A percentile compares a stretch with the other conserved stretches of the same genome.
Conservation (phyloP, 2,329 filamentous ascomycete species). For the Exophiala bonariae region DNA sequence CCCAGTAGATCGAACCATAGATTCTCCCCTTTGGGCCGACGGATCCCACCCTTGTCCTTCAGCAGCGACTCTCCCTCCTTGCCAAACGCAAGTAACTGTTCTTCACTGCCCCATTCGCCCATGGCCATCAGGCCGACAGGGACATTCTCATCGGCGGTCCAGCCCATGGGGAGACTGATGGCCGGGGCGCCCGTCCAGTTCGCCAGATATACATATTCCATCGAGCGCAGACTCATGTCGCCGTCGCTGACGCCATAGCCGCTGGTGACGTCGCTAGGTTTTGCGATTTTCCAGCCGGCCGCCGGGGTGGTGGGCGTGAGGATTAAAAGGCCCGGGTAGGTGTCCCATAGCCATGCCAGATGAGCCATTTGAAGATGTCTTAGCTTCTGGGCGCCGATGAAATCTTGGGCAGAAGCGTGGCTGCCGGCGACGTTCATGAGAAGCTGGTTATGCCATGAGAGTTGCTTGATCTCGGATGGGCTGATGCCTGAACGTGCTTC, state of each 20-base stretch:
- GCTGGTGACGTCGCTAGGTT: slow-evolving; percentile 58
- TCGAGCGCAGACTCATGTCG: slow-evolving; percentile 71
- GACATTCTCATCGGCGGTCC: slow-evolving; percentile 44
- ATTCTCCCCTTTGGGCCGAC: slow-evolving; percentile 35
- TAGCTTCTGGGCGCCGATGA: slow-evolving; percentile 70
- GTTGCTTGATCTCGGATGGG: slow-evolving; percentile 40
- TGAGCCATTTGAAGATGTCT: slow-evolving; percentile 78
- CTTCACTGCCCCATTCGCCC: slow-evolving; percentile 57
- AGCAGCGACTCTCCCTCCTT: slow-evolving; percentile 35
- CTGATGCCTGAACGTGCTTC: slow-evolving; percentile 62
- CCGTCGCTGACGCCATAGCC: slow-evolving; percentile 68
- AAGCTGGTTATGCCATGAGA: slow-evolving; percentile 41
- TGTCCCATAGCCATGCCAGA: slow-evolving; percentile 67
- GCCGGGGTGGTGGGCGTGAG: slow-evolving; percentile 76
- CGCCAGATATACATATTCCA: slow-evolving; percentile 83
- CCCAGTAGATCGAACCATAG: slow-evolving; percentile 50
- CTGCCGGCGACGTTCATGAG: slow-evolving; percentile 62
- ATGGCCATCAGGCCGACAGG: slow-evolving; percentile 58
- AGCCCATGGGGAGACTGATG: slow-evolving; percentile 73
- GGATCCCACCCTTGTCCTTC: slow-evolving; percentile 43
- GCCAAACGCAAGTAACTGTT: slow-evolving; percentile 50
- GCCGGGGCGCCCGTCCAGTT: slow-evolving; percentile 80
- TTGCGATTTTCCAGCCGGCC: slow-evolving; percentile 70
- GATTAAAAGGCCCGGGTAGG: slow-evolving; percentile 73
- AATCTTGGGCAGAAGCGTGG: slow-evolving; percentile 67